Conservation (phyloP, 192 early-diverging fungal species). For the Coemansia sp. region DNA sequence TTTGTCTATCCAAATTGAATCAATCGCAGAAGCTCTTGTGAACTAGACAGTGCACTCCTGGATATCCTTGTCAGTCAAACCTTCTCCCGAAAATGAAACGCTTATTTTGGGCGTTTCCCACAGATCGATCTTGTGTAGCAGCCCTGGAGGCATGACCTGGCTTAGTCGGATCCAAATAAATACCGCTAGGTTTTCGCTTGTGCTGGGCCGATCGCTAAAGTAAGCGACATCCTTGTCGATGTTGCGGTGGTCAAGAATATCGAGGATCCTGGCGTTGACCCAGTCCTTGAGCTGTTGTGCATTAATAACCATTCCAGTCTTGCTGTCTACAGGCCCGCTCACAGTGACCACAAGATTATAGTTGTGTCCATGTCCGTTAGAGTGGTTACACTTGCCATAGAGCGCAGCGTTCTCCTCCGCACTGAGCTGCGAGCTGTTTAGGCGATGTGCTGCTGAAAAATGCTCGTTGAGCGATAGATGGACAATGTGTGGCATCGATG, state of each 20-base stretch:
- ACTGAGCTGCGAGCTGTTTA: conserved; percentile 73
- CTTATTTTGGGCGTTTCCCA: conserved; percentile 52
- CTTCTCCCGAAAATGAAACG: conserved; percentile 42
- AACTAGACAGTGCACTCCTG: conserved; percentile 18
- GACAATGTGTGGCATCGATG: conserved; percentile 49
- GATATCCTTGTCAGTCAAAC: conserved; percentile 35
- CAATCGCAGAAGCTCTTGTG: background rate
- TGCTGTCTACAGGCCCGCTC: conserved; percentile 59
- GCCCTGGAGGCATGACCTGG: conserved; percentile 31
- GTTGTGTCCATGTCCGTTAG: conserved; percentile 88
- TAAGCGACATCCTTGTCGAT: conserved; percentile 81
- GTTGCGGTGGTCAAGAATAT: conserved; percentile 84
- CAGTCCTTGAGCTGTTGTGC: conserved; percentile 75
- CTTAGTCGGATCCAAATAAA: conserved; percentile 71
- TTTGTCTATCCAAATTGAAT: background rate
- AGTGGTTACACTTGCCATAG: conserved; percentile 89
- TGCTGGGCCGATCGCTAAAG: conserved; percentile 67
- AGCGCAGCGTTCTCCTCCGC: conserved; percentile 68
- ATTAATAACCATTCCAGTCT: conserved; percentile 88
- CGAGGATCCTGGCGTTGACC: conserved; percentile 70
- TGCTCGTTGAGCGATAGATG: conserved; percentile 75
- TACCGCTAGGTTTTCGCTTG: conserved; percentile 86
- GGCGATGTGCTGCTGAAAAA: conserved; percentile 88
- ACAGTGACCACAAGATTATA: conserved; percentile 60
- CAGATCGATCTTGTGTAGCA: conserved; percentile 41